Percentiles rank a stretch among this genome's conserved stretches.
These are phyloP conservation scores for Saccharomycopsis schoenii DNA, from an alignment of 805 yeast genomes.

Conservation along the genomic window DNA sequence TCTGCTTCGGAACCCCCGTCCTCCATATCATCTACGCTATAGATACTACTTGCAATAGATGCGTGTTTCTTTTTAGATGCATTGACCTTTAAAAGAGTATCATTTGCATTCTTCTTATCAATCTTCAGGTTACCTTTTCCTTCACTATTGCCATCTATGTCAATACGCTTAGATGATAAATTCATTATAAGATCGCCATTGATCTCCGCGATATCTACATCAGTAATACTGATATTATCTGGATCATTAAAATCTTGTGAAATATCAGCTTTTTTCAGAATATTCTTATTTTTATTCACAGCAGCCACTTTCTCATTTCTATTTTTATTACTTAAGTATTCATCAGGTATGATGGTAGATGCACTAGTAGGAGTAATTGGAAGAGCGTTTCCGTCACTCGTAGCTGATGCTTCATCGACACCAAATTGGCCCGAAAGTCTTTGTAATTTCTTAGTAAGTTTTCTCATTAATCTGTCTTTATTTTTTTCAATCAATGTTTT, in stretches of 20 bases:
- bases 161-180: not conserved
- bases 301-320: not conserved
- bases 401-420: not conserved
- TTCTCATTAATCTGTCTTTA: slow-evolving; percentile 14
- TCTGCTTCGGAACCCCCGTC: slow-evolving; percentile 1
- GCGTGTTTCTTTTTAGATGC: slow-evolving; percentile 5
- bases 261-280: not conserved
- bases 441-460: slow-evolving; percentile 15
- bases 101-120: not conserved
- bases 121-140: not conserved
- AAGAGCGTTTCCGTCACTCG: slow-evolving; percentile 9
- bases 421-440: slow-evolving; percentile 18
- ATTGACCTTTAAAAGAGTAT: not conserved
- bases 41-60: slow-evolving; percentile 15
- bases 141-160: no score
- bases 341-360: not conserved
- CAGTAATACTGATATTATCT: slow-evolving; percentile 12
- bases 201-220: not conserved
- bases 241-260: not conserved
- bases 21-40: slow-evolving; percentile 11
- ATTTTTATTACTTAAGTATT: not conserved
- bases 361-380: not conserved
- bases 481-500: slow-evolving; percentile 12
- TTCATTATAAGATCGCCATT: not conserved
- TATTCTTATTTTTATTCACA: not conserved